These are phyloP conservation scores for Ligustrum vulgare DNA, from an alignment of 257 asterid species.

Conservation along the genomic window DNA sequence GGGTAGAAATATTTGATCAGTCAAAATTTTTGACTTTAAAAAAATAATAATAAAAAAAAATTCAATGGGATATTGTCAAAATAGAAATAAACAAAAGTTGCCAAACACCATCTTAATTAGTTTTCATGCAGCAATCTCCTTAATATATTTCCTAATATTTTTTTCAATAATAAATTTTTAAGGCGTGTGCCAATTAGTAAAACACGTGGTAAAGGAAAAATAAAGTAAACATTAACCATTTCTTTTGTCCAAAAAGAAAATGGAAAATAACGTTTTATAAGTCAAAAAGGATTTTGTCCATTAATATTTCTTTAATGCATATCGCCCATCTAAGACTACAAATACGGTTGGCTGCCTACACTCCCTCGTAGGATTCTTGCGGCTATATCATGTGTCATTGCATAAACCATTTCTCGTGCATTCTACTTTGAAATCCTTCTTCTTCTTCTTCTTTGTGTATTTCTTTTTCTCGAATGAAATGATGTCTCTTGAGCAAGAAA, in stretches of 20 bases:
- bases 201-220: background rate
- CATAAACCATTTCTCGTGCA: conserved; percentile 51
- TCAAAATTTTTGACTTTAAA: no score
- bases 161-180: no score
- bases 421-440: conserved; percentile 31
- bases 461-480: conserved; percentile 28
- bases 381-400: conserved; percentile 29
- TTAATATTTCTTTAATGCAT: conserved; percentile 1
- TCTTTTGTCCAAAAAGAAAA: background rate
- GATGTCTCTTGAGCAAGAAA: conserved; percentile 81
- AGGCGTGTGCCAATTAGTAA: background rate
- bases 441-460: background rate
- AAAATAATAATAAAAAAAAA: no score
- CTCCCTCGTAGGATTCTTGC: background rate
- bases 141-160: no score
- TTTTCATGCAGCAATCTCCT: no score
- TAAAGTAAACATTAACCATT: background rate
- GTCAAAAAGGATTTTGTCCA: conserved; percentile 19
- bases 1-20: no score
- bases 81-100: no score
- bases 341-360: background rate
- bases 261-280: conserved; percentile 4
- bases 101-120: no score
- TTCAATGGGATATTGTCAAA: no score
- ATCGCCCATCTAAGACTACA: background rate